phyloP scores from a whole-genome alignment of 805 yeast genomes.

The Pichia nanzhaoensis region DNA sequence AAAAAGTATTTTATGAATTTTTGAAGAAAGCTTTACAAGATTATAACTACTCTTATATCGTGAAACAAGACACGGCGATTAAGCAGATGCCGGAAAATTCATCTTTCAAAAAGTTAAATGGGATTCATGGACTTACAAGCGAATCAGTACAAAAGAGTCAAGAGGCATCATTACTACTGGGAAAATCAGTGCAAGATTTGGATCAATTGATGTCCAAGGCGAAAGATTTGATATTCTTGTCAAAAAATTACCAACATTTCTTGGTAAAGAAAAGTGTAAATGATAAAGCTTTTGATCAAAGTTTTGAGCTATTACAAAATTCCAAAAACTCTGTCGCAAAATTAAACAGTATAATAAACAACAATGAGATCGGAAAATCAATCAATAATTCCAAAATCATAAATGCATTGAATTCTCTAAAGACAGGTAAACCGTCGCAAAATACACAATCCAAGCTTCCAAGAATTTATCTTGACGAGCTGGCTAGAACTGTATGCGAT shows the following conservation, averaged over 20 bases:
- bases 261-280: slow-evolving; percentile 14
- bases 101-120: slow-evolving; percentile 26
- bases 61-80: not conserved
- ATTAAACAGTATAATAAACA: slow-evolving; percentile 24
- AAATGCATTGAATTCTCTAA: slow-evolving; percentile 18
- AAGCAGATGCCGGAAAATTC: not conserved
- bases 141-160: slow-evolving; percentile 47
- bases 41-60: slow-evolving; percentile 6
- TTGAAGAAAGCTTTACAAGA: slow-evolving; percentile 42
- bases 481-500: slow-evolving; percentile 75
- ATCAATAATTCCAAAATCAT: slow-evolving; percentile 18
- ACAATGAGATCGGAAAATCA: slow-evolving; percentile 23
- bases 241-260: slow-evolving; percentile 34
- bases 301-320: slow-evolving; percentile 22
- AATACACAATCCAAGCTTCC: slow-evolving; percentile 16
- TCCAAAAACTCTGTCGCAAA: slow-evolving; percentile 26
- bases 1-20: slow-evolving; percentile 43
- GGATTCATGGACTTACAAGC: slow-evolving; percentile 65
- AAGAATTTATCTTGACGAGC: slow-evolving; percentile 43
- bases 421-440: slow-evolving; percentile 4
- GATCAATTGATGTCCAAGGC: slow-evolving; percentile 74
- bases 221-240: slow-evolving; percentile 58
- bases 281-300: slow-evolving; percentile 19
- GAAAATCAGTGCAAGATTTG: slow-evolving; percentile 67
- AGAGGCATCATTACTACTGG: slow-evolving; percentile 54